A percentile compares a stretch with the other conserved stretches of the same genome.
Evolutionary conservation across 75 land plant genomes (phyloP).

Genomic region (Ceratopteris richardii): DNA sequence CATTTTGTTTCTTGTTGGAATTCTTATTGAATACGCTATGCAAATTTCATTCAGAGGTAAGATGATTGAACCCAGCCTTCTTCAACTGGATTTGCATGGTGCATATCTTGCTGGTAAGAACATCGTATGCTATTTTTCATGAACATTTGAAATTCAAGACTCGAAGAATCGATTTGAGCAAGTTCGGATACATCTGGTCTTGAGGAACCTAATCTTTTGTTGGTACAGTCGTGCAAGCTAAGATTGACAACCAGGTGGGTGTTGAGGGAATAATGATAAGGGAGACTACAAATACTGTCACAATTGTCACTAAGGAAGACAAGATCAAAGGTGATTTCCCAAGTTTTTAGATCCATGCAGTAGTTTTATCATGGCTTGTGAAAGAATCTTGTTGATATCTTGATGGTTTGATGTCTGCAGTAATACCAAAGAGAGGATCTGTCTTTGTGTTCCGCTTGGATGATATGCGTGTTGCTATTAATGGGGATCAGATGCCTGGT

Average conservation of each 20-base stretch:
- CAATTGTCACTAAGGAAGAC: constrained; percentile 60
- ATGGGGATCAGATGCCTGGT: constrained; percentile 21
- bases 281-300: constrained; percentile 84
- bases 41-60: constrained; percentile 39
- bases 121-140: not conserved
- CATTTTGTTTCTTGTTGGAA: no score
- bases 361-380: no score
- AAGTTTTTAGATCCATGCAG: not conserved
- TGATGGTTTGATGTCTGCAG: constrained; percentile 3
- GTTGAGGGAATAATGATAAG: constrained; percentile 70
- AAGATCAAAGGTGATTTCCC: constrained; percentile 45
- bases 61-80: constrained; percentile 39
- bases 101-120: constrained; percentile 48
- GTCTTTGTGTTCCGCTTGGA: constrained; percentile 22
- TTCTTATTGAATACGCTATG: no score
- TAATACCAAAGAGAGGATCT: constrained; percentile 25
- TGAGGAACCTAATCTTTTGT: no score
- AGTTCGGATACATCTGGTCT: no score
- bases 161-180: no score
- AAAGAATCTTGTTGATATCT: no score
- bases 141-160: no score
- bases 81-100: constrained; percentile 66
- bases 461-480: constrained; percentile 11
- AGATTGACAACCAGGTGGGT: constrained; percentile 38
- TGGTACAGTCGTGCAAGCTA: constrained; percentile 59